phyloP scores from a whole-genome alignment of 192 early-diverging fungal genomes.

The Entomortierella parvispora region DNA sequence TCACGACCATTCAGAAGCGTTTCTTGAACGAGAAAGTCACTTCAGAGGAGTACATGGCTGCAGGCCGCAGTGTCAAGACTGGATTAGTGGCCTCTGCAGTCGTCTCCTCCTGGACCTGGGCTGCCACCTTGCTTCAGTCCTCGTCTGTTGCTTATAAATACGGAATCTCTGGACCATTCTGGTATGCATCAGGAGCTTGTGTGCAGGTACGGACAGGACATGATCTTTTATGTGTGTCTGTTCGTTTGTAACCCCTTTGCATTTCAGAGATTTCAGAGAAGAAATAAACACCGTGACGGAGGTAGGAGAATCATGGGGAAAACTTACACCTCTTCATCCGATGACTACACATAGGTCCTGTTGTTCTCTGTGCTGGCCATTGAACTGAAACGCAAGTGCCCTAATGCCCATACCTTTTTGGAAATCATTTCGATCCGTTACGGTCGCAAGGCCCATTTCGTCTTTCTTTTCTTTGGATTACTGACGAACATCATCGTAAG shows the following conservation, averaged over 20 bases:
- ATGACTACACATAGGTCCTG: constrained; percentile 55
- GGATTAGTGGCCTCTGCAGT: constrained; percentile 76
- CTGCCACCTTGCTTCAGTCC: constrained; percentile 74
- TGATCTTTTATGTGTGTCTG: background rate
- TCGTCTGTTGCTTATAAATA: constrained; percentile 78
- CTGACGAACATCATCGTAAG: constrained; percentile 73
- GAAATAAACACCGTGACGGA: too few species aligned
- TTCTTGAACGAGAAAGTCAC: constrained; percentile 73
- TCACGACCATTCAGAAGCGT: constrained; percentile 70
- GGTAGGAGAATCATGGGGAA: too few species aligned
- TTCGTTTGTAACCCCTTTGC: too few species aligned
- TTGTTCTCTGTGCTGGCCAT: constrained; percentile 81
- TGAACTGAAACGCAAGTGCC: constrained; percentile 75
- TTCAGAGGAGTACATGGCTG: constrained; percentile 78
- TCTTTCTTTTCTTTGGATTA: constrained; percentile 65
- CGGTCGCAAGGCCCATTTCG: constrained; percentile 67
- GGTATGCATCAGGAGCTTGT: constrained; percentile 77
- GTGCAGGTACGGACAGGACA: constrained; percentile 58
- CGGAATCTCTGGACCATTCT: constrained; percentile 69
- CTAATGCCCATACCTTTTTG: constrained; percentile 79
- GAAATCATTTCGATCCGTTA: constrained; percentile 76
- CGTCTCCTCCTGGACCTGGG: constrained; percentile 76
- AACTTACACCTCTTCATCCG: background rate
- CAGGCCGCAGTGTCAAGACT: constrained; percentile 71
- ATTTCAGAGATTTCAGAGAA: too few species aligned